Percentiles rank a stretch among this genome's conserved stretches.
phyloP scores from a whole-genome alignment of 768 basidiomycete species.

The Collybia mongolica region DNA sequence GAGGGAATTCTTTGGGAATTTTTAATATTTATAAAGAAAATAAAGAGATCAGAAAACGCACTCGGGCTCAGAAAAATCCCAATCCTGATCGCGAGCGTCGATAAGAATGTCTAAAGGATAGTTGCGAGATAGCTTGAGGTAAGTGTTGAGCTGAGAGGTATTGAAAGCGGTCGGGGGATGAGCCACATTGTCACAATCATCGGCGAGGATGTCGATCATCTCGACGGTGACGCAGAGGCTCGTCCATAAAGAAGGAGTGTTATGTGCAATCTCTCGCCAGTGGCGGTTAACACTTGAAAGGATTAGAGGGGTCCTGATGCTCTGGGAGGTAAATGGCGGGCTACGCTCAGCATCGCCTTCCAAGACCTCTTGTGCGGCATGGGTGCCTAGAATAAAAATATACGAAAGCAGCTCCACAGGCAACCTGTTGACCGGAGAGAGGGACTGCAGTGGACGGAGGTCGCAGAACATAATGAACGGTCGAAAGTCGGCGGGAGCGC shows the following conservation, averaged over 20 bases:
- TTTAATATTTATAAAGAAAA: not conserved
- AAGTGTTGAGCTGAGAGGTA: slow-evolving; percentile 35
- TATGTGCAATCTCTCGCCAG: slow-evolving; percentile 52
- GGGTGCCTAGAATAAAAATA: slow-evolving; percentile 51
- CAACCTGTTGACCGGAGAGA: slow-evolving; percentile 36
- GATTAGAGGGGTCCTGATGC: slow-evolving; percentile 41
- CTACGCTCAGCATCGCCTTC: slow-evolving; percentile 16
- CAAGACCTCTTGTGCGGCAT: slow-evolving; percentile 19
- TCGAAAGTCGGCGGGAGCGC: slow-evolving; percentile 3
- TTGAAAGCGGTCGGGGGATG: slow-evolving; percentile 21
- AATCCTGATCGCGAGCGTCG: slow-evolving; percentile 56
- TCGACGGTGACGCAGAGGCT: slow-evolving; percentile 48
- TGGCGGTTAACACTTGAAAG: slow-evolving; percentile 48
- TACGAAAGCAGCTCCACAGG: slow-evolving; percentile 59
- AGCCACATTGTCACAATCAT: slow-evolving; percentile 5
- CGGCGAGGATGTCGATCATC: slow-evolving; percentile 23
- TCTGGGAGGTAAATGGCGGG: slow-evolving; percentile 36
- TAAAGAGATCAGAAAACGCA: slow-evolving; percentile 23
- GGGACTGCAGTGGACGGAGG: not conserved
- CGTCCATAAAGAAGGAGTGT: slow-evolving; percentile 53
- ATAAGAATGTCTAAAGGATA: slow-evolving; percentile 55
- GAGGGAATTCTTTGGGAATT: slow-evolving; percentile 23
- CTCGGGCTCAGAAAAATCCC: slow-evolving; percentile 57
- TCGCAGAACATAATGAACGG: slow-evolving; percentile 8
- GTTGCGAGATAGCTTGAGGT: slow-evolving; percentile 44